A percentile compares a stretch with the other conserved stretches of the same genome.
These are phyloP conservation scores for Aspergillus sp. DNA, from an alignment of 2,329 filamentous ascomycete genomes.

Conservation along the genomic window DNA sequence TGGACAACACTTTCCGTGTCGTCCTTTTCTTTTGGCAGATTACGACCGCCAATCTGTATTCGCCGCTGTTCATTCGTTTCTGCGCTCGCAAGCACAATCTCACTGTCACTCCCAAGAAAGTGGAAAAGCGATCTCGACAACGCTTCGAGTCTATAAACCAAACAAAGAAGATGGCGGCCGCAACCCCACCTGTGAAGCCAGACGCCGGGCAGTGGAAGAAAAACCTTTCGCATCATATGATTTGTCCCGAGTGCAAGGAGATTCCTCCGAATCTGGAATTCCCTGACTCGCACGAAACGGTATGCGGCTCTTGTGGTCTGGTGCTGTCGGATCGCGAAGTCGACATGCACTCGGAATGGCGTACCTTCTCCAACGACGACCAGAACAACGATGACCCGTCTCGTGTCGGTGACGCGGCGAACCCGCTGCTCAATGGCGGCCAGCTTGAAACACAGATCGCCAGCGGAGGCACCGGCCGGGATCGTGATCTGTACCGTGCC, in stretches of 20 bases:
- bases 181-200: constrained; percentile 31
- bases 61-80: constrained; percentile 57
- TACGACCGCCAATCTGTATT: constrained; percentile 57
- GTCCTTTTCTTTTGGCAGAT: constrained; percentile 10
- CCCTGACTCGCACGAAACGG: constrained; percentile 86
- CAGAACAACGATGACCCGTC: constrained; percentile 93
- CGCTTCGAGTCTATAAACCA: constrained; percentile 22
- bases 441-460: constrained; percentile 84
- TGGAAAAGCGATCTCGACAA: constrained; percentile 34
- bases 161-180: constrained; percentile 26
- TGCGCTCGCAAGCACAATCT: constrained; percentile 41
- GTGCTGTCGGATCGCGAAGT: constrained; percentile 87
- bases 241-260: constrained; percentile 86
- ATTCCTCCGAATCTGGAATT: constrained; percentile 86
- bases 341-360: constrained; percentile 95
- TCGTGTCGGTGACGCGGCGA: constrained; percentile 90
- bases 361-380: constrained; percentile 97
- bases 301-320: constrained; percentile 83
- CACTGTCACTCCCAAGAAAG: constrained; percentile 33
- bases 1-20: constrained; percentile 1
- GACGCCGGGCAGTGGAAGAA: constrained; percentile 54
- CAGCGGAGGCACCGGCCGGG: constrained; percentile 63
- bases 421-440: constrained; percentile 79
- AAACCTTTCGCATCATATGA: constrained; percentile 75
- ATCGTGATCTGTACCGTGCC: constrained; percentile 67